Percentiles rank a stretch among this genome's conserved stretches.
Conservation (phyloP, 2,329 filamentous ascomycete species). For the Colletotrichum neosansevieriae region DNA sequence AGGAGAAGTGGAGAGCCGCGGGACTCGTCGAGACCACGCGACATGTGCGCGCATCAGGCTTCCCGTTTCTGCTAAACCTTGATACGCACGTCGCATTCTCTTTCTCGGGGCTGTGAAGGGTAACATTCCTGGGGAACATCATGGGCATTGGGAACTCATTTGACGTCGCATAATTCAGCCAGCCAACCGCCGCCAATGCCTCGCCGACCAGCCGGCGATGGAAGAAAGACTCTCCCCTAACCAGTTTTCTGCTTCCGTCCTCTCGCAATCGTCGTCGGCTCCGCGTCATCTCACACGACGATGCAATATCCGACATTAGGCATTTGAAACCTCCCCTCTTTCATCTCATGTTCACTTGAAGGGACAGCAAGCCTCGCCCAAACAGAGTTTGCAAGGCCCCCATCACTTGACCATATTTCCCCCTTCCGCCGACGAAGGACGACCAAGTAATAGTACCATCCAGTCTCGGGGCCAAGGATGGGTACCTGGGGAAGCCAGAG, state of each 20-base stretch:
- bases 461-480: conserved; percentile 8
- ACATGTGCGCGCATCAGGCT: conserved; percentile 22
- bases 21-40: conserved; percentile 20
- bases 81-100: neutral
- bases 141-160: neutral
- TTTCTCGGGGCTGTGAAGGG: neutral
- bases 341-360: conserved; percentile 25
- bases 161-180: conserved; percentile 11
- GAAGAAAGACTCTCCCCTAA: neutral
- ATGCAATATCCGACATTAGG: conserved; percentile 25
- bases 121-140: conserved; percentile 7
- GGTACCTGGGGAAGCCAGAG: neutral
- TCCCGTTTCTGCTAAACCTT: conserved; percentile 15
- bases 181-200: conserved; percentile 11
- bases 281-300: conserved; percentile 24
- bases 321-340: conserved; percentile 36
- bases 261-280: conserved; percentile 29
- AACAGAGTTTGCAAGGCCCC: conserved; percentile 30
- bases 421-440: conserved; percentile 8
- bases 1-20: conserved; percentile 10
- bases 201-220: neutral
- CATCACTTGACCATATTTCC: conserved; percentile 31
- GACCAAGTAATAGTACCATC: conserved; percentile 3
- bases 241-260: neutral
- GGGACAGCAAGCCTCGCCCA: conserved; percentile 26